Evolutionary conservation across 2,329 filamentous ascomycete species (phyloP).

Genomic region (Claviceps purpurea): DNA sequence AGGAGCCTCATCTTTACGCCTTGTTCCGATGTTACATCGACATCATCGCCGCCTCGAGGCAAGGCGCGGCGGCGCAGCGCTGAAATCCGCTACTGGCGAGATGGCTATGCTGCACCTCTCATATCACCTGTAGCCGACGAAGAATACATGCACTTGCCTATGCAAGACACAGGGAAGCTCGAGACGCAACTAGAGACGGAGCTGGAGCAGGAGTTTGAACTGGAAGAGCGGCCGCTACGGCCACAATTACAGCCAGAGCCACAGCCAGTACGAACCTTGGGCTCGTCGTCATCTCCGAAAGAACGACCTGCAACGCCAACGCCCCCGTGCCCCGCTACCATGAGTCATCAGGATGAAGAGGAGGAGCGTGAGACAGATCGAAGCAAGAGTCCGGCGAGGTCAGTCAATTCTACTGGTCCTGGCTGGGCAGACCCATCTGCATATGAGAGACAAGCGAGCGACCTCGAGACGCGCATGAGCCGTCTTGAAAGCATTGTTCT

Average conservation of each 20-base stretch:
- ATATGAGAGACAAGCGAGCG: constrained; percentile 38
- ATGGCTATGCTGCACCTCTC: constrained; percentile 41
- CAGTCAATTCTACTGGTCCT: not conserved
- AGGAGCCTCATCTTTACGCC: constrained; percentile 44
- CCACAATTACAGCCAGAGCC: constrained; percentile 11
- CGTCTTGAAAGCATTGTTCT: constrained; percentile 40
- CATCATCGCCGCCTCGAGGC: constrained; percentile 8
- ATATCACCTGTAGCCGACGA: constrained; percentile 34
- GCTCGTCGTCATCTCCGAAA: constrained; percentile 1
- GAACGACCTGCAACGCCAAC: not conserved
- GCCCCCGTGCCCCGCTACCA: not conserved
- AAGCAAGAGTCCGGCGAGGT: not conserved
- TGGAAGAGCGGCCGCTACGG: constrained; percentile 15
- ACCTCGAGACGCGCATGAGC: constrained; percentile 37
- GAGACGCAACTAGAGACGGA: constrained; percentile 12
- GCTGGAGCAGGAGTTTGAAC: constrained; percentile 13
- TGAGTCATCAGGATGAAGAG: not conserved
- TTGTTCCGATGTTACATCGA: constrained; percentile 17
- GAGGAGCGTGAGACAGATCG: not conserved
- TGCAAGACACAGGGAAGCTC: constrained; percentile 8
- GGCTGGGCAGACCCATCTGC: constrained; percentile 29
- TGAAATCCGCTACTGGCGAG: constrained; percentile 51
- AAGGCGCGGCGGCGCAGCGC: constrained; percentile 41
- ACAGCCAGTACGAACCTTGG: constrained; percentile 4
- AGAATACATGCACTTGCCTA: constrained; percentile 15